phyloP scores from a whole-genome alignment of 2,329 filamentous ascomycete genomes.

The Scolecobasidium constrictum region DNA sequence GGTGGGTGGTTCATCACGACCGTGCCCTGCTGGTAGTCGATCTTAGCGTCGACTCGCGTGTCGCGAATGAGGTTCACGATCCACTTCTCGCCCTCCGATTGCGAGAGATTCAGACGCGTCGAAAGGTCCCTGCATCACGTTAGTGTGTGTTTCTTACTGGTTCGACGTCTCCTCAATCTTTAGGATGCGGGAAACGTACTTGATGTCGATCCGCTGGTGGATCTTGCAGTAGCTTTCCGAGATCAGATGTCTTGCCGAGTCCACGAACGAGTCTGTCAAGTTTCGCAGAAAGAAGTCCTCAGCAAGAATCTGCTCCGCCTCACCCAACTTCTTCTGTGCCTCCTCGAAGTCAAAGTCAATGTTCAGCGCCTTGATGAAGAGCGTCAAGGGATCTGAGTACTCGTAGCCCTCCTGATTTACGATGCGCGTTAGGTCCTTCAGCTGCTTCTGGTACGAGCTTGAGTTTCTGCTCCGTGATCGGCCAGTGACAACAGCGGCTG shows the following conservation, averaged over 20 bases:
- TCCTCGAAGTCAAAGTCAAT: slow-evolving; percentile 97
- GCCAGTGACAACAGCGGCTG: slow-evolving; percentile 90
- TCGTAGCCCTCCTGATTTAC: slow-evolving; percentile 97
- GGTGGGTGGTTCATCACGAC: slow-evolving; percentile 99
- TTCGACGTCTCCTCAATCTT: background rate
- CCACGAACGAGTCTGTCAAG: slow-evolving; percentile 79
- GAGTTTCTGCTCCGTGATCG: slow-evolving; percentile 55
- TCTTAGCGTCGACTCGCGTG: slow-evolving; percentile 95
- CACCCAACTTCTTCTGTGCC: slow-evolving; percentile 75
- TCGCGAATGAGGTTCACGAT: slow-evolving; percentile 99
- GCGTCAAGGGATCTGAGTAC: slow-evolving; percentile 90
- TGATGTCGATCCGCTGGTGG: slow-evolving; percentile 95
- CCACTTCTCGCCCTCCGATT: slow-evolving; percentile 99
- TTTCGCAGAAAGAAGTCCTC: slow-evolving; percentile 91
- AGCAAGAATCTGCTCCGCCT: slow-evolving; percentile 83
- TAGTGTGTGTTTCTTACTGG: too few relatives aligned
- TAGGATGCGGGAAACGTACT: slow-evolving; percentile 36
- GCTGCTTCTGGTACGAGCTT: slow-evolving; percentile 95
- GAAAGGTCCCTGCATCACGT: slow-evolving; percentile 59
- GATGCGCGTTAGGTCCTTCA: slow-evolving; percentile 93
- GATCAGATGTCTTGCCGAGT: slow-evolving; percentile 89
- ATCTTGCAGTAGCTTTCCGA: slow-evolving; percentile 99
- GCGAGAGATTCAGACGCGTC: slow-evolving; percentile 77
- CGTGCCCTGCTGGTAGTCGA: slow-evolving; percentile 97
- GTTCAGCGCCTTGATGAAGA: slow-evolving; percentile 93